phyloP scores from a whole-genome alignment of 2,329 filamentous ascomycete genomes.

The Aspergillus pseudotamarii region DNA sequence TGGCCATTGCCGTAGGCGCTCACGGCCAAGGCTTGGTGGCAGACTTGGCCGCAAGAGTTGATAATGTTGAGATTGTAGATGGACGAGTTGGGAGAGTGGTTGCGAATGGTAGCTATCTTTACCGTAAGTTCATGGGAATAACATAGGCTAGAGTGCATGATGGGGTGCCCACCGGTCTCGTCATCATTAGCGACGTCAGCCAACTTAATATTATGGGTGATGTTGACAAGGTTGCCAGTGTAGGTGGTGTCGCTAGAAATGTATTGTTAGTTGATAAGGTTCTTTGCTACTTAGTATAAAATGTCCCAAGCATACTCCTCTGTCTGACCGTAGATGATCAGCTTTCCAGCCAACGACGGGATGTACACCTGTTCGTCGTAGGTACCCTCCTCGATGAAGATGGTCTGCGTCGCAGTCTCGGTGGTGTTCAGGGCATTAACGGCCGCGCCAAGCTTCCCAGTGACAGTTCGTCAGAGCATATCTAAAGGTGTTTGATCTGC shows the following conservation, averaged over 20 bases:
- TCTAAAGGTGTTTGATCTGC: not conserved
- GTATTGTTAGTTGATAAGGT: not conserved
- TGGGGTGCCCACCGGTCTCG: constrained; percentile 18
- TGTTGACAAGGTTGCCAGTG: constrained; percentile 60
- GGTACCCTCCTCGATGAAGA: constrained; percentile 65
- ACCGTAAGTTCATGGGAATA: not conserved
- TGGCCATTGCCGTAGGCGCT: constrained; percentile 55
- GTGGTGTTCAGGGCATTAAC: constrained; percentile 60
- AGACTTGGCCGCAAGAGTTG: constrained; percentile 20
- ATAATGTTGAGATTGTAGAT: constrained; percentile 26
- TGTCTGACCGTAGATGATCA: constrained; percentile 64
- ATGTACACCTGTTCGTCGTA: constrained; percentile 65
- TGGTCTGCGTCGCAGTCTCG: constrained; percentile 55
- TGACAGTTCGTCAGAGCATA: not conserved
- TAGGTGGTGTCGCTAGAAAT: constrained; percentile 52
- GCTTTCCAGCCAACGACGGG: constrained; percentile 48
- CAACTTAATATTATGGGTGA: constrained; percentile 36
- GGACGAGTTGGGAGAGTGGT: constrained; percentile 8
- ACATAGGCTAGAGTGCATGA: not conserved
- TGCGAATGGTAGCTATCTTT: constrained; percentile 5
- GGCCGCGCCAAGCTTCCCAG: constrained; percentile 44
- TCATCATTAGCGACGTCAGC: constrained; percentile 22
- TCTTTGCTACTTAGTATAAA: not conserved
- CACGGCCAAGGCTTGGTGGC: constrained; percentile 48
- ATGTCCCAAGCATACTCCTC: constrained; percentile 27